These are phyloP conservation scores for Lumnitzera littorea DNA, from an alignment of 345 rosid genomes.

Conservation along the genomic window DNA sequence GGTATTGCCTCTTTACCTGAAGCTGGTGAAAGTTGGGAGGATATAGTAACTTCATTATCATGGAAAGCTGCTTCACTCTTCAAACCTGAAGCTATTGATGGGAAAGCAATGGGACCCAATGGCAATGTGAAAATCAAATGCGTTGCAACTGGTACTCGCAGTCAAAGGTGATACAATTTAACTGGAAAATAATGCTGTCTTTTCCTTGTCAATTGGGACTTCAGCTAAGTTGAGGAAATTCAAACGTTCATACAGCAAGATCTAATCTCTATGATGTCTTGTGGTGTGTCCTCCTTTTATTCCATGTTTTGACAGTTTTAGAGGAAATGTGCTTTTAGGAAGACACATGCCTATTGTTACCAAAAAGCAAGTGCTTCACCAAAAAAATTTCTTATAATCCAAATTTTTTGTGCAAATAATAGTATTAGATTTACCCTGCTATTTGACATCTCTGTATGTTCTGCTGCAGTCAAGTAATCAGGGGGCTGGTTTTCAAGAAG, in stretches of 20 bases:
- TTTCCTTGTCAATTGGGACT: background rate
- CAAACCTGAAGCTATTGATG: slow-evolving; percentile 54
- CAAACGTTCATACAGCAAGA: no score
- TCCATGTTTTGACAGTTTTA: no score
- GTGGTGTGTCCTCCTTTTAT: no score
- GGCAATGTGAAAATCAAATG: slow-evolving; percentile 84
- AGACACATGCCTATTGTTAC: no score
- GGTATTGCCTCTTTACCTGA: slow-evolving; percentile 30
- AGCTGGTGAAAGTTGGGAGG: slow-evolving; percentile 57
- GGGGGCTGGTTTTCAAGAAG: slow-evolving; percentile 89
- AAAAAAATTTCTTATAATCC: no score
- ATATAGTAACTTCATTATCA: slow-evolving; percentile 58
- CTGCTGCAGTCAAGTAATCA: slow-evolving; percentile 68
- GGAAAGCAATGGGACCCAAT: slow-evolving; percentile 50
- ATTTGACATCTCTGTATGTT: background rate
- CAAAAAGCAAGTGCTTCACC: no score
- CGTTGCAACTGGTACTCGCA: slow-evolving; percentile 71
- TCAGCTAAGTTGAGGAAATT: no score
- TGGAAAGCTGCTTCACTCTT: slow-evolving; percentile 87
- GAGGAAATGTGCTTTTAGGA: no score
- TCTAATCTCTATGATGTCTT: no score
- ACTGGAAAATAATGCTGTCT: background rate
- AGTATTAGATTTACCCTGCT: background rate
- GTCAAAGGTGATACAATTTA: slow-evolving; percentile 49
- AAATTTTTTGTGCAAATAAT: no score